A percentile compares a stretch with the other conserved stretches of the same genome.
Evolutionary conservation across 768 basidiomycete species (phyloP).

Genomic region (Ramaria rubella): DNA sequence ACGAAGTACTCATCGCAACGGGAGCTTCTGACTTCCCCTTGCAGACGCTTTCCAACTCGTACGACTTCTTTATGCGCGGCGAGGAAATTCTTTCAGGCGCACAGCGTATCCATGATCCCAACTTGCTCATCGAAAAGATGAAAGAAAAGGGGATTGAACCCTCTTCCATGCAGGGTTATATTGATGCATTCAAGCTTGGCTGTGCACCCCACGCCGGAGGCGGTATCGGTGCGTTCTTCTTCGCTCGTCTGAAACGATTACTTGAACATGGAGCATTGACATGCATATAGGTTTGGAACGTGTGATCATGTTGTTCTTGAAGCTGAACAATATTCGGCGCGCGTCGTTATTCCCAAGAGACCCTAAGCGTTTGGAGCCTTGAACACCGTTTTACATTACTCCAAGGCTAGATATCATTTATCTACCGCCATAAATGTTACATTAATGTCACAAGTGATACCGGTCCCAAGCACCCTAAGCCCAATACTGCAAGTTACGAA

Average conservation of each 20-base stretch:
- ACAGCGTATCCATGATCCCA: slow-evolving; percentile 92
- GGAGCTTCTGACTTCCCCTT: slow-evolving; percentile 10
- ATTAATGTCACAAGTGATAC: too few relatives aligned
- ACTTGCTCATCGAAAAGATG: slow-evolving; percentile 80
- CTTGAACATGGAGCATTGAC: background rate
- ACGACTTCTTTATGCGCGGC: slow-evolving; percentile 99
- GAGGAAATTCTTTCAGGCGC: slow-evolving; percentile 98
- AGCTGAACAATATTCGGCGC: slow-evolving; percentile 90
- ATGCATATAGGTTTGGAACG: slow-evolving; percentile 64
- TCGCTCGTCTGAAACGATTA: background rate
- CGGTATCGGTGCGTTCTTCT: slow-evolving; percentile 55
- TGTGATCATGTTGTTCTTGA: slow-evolving; percentile 95
- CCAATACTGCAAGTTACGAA: too few relatives aligned
- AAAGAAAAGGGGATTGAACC: slow-evolving; percentile 82
- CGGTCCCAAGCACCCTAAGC: too few relatives aligned
- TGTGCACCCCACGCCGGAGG: slow-evolving; percentile 96
- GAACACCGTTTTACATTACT: too few relatives aligned
- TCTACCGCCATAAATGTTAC: too few relatives aligned
- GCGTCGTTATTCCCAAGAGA: slow-evolving; percentile 95
- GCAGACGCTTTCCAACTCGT: slow-evolving; percentile 91
- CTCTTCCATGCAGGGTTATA: slow-evolving; percentile 82
- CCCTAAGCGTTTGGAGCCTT: slow-evolving; percentile 91
- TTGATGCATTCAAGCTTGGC: slow-evolving; percentile 92
- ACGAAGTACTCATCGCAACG: slow-evolving; percentile 3
- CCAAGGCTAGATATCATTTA: too few relatives aligned